Conservation (phyloP, 2,329 filamentous ascomycete species). For the Pseudogymnoascus sp. region DNA sequence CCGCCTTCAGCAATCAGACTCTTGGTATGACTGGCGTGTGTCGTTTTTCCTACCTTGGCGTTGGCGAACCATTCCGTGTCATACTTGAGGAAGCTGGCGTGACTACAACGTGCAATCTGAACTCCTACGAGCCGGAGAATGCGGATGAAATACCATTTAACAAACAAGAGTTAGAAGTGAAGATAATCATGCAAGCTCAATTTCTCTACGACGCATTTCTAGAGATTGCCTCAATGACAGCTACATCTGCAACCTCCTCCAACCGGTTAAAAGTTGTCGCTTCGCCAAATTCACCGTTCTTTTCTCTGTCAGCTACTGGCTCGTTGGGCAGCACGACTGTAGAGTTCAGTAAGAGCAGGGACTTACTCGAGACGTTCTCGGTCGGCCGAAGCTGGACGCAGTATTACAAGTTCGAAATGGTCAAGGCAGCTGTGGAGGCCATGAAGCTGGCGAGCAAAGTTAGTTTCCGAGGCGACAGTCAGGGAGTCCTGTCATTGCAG, state of each 20-base stretch:
- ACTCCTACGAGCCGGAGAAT: conserved; percentile 71
- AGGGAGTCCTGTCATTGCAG: conserved; percentile 87
- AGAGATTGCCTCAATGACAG: conserved; percentile 43
- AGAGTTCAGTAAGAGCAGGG: conserved; percentile 54
- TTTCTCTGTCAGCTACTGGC: conserved; percentile 61
- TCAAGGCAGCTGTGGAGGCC: conserved; percentile 80
- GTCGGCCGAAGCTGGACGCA: conserved; percentile 54
- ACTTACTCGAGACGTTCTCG: conserved; percentile 66
- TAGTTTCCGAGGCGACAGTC: conserved; percentile 75
- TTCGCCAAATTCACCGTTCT: conserved; percentile 45
- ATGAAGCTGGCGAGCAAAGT: conserved; percentile 92
- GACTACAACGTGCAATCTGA: conserved; percentile 80
- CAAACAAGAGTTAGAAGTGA: conserved; percentile 69
- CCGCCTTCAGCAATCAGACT: conserved; percentile 75
- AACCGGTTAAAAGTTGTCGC: conserved; percentile 61
- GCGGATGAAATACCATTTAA: conserved; percentile 83
- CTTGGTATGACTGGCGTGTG: conserved; percentile 81
- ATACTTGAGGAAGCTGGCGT: conserved; percentile 79
- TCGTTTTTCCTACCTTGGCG: conserved; percentile 65
- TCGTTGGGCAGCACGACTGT: conserved; percentile 55
- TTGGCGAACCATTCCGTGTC: conserved; percentile 73
- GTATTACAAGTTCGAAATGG: conserved; percentile 76
- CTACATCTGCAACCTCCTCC: conserved; percentile 52
- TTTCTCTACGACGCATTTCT: conserved; percentile 63
- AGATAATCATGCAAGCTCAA: conserved; percentile 83